Base-by-base conservation (phyloP, 345 rosid genomes). In the Nasturtium officinale region DNA sequence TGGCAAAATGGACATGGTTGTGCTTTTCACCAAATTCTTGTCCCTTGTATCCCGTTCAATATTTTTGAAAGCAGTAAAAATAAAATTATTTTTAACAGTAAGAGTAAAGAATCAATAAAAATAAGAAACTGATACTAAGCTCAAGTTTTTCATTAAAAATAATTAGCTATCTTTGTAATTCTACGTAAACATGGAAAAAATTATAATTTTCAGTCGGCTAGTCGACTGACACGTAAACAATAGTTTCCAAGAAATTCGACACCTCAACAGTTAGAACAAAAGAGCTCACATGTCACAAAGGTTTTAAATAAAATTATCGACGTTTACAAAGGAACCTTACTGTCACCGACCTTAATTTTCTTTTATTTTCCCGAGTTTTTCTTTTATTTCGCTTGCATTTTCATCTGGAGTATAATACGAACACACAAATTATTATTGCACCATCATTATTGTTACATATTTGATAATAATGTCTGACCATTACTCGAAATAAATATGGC, bases 261-360 rank as follows among this genome's bases (percentile, higher is more conserved):
- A 74, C 54, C 46, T 59, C 47, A 28, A 20, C 30, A 15, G 13
- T 6, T 47, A 33, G 10, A 9, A 29, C 29, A 40, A 30, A 38
- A 21, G 56, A 53, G 28, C 5, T 32, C 21, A 43, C 74, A 75
- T 70, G 51, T 61, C 63, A 51, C 47, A 40, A 38, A 5, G 5
- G 5, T n/a, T 42, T 47, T 15, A 0, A 28, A 3, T 47, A 54
- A 16, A 40, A 32, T 20, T 16, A 57, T 28, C 7, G 4, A 53
- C 20, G 15, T 30, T 13, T 23, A 23, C 25, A 23, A 45, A 25
- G 25, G n/a, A 65, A 15, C 61, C 66, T 74, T 4, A 45, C 73
- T 48, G 78, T 3, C 21, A 7, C 29, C 12, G n/a, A 12, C 15
- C 25, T 37, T 61, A 2, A 16, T 17, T 18, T 32, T n/a, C 0